Conservation (phyloP, 768 basidiomycete species). For the Amanita pseudoporphyria region DNA sequence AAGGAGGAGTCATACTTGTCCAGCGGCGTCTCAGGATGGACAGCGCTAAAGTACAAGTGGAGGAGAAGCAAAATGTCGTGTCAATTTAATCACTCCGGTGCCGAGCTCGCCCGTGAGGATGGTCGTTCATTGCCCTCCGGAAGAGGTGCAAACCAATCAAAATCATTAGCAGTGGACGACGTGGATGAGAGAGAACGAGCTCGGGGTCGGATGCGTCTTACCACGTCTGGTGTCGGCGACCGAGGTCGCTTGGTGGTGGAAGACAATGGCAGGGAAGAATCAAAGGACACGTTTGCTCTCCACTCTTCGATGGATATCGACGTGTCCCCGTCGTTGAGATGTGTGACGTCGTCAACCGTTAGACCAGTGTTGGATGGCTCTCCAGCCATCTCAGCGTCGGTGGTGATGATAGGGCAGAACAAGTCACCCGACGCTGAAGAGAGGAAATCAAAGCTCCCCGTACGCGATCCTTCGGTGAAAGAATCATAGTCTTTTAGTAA, state of each 20-base stretch:
- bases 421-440: conserved; percentile 19
- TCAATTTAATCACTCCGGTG: conserved; percentile 1
- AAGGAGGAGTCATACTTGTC: background rate
- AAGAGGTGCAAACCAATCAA: conserved; percentile 7
- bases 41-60: background rate
- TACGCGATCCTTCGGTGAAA: conserved; percentile 49
- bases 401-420: background rate
- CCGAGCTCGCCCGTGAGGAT: conserved; percentile 5
- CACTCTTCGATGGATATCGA: conserved; percentile 30
- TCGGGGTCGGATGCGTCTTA: conserved; percentile 12
- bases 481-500: conserved; percentile 46
- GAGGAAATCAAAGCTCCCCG: conserved; percentile 42
- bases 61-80: background rate
- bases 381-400: conserved; percentile 2
- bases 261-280: conserved; percentile 1
- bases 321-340: conserved; percentile 11
- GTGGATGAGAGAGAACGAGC: conserved; percentile 10
- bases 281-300: conserved; percentile 29
- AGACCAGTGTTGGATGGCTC: conserved; percentile 4
- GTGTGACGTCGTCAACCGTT: conserved; percentile 5
- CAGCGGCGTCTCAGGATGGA: background rate
- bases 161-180: conserved; percentile 4
- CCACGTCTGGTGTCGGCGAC: conserved; percentile 24
- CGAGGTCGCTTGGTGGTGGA: conserved; percentile 27
- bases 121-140: conserved; percentile 4